These are phyloP conservation scores for Suillus subalutaceus DNA, from an alignment of 768 basidiomycete species.

Conservation along the genomic window DNA sequence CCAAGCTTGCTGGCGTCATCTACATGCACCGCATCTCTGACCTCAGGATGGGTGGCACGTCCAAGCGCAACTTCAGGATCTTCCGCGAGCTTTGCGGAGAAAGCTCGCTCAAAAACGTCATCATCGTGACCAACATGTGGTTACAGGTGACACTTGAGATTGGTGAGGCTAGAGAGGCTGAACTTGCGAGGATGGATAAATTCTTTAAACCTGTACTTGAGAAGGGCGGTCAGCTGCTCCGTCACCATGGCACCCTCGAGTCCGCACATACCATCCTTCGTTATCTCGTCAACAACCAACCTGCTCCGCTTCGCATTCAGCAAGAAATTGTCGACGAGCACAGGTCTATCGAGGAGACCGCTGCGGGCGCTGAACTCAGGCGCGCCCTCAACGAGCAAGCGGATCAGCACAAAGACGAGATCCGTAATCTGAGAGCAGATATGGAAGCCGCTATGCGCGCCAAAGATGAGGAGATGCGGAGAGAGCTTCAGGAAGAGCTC, in stretches of 20 bases:
- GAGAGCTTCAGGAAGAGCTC: conserved; percentile 47
- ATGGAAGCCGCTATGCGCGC: conserved; percentile 46
- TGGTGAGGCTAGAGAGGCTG: conserved; percentile 46
- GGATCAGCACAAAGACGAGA: conserved; percentile 48
- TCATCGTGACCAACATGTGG: conserved; percentile 61
- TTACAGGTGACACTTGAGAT: conserved; percentile 39
- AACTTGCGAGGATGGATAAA: conserved; percentile 41
- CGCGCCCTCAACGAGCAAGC: conserved; percentile 52
- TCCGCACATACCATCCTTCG: conserved; percentile 48
- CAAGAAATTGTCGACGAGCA: conserved; percentile 54
- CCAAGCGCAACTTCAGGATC: conserved; percentile 51
- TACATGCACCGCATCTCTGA: conserved; percentile 60
- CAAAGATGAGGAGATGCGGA: conserved; percentile 48
- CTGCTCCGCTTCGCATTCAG: conserved; percentile 54
- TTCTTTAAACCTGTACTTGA: conserved; percentile 57
- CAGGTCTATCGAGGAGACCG: conserved; percentile 51
- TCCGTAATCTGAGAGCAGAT: conserved; percentile 48
- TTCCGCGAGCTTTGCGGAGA: conserved; percentile 58
- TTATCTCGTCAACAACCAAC: conserved; percentile 41
- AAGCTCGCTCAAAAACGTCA: conserved; percentile 49
- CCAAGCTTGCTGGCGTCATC: conserved; percentile 52
- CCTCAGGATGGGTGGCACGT: conserved; percentile 50
- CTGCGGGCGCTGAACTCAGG: conserved; percentile 54
- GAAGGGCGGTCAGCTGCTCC: conserved; percentile 48
- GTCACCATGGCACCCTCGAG: conserved; percentile 42